phyloP scores from a whole-genome alignment of 768 basidiomycete species.

The Lactarius deliciosus region DNA sequence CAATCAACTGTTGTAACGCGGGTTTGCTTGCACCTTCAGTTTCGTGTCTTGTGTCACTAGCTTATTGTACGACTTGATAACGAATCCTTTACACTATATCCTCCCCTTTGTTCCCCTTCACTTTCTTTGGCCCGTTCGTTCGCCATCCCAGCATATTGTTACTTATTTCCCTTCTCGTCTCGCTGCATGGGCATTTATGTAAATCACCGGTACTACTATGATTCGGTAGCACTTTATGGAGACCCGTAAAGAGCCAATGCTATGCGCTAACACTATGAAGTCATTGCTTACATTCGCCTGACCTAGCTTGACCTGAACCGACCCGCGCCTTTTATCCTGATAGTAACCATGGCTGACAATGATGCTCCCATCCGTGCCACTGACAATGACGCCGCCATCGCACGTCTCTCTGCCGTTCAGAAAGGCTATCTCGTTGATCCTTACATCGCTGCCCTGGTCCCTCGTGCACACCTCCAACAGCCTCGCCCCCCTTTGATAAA shows the following conservation, averaged over 20 bases:
- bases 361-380: constrained; percentile 73
- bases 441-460: constrained; percentile 66
- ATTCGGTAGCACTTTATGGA: constrained; percentile 9
- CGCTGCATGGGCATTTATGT: constrained; percentile 20
- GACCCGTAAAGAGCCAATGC: constrained; percentile 12
- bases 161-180: constrained; percentile 9
- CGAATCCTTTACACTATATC: constrained; percentile 25
- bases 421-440: constrained; percentile 81
- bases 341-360: constrained; percentile 37
- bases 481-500: constrained; percentile 87
- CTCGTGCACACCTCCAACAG: constrained; percentile 60
- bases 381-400: constrained; percentile 78
- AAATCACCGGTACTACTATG: constrained; percentile 4
- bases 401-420: constrained; percentile 81
- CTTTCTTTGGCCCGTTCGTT: constrained; percentile 26
- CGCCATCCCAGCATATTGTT: constrained; percentile 20
- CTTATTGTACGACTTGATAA: constrained; percentile 29
- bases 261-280: constrained; percentile 3
- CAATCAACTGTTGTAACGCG: constrained; percentile 35
- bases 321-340: neutral
- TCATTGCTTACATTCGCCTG: constrained; percentile 1
- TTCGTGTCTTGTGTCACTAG: constrained; percentile 20
- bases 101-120: constrained; percentile 16
- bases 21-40: constrained; percentile 19
- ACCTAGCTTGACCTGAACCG: neutral